These are phyloP conservation scores for Hericium coralloides DNA, from an alignment of 768 basidiomycete genomes.

Conservation along the genomic window DNA sequence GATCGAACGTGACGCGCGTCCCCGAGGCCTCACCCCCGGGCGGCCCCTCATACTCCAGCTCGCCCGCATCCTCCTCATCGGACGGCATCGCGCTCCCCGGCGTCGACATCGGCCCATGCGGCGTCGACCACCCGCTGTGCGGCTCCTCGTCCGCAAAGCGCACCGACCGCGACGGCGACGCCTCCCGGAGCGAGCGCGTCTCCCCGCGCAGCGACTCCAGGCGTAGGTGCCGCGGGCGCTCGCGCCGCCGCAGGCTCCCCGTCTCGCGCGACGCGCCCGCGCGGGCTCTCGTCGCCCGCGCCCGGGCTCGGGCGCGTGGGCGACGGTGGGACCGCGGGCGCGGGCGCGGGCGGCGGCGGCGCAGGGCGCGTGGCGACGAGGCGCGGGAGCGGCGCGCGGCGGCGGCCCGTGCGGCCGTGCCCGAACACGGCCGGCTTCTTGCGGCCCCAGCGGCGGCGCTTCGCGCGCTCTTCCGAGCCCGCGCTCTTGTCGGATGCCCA, in stretches of 20 bases:
- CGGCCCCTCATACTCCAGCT: neutral
- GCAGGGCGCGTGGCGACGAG: slow-evolving; percentile 7
- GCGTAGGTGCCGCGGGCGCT: slow-evolving; percentile 19
- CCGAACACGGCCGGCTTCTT: neutral
- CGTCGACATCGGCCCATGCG: slow-evolving; percentile 10
- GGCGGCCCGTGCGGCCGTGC: slow-evolving; percentile 14
- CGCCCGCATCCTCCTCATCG: slow-evolving; percentile 12
- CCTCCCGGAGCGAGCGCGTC: slow-evolving; percentile 23
- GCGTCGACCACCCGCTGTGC: slow-evolving; percentile 6
- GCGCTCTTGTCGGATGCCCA: slow-evolving; percentile 50
- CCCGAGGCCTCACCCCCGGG: neutral
- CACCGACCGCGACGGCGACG: slow-evolving; percentile 39
- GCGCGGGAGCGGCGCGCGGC: slow-evolving; percentile 12
- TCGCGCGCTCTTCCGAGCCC: neutral
- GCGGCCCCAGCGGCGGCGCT: neutral
- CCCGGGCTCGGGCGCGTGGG: neutral
- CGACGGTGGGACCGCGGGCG: slow-evolving; percentile 10
- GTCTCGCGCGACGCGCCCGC: slow-evolving; percentile 4
- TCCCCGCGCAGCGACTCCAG: slow-evolving; percentile 21
- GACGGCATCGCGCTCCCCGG: slow-evolving; percentile 11
- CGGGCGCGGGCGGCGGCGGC: slow-evolving; percentile 9
- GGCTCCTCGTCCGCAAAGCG: slow-evolving; percentile 32
- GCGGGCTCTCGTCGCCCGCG: slow-evolving; percentile 11
- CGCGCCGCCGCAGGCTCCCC: slow-evolving; percentile 5
- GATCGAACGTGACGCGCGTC: neutral